phyloP scores from a whole-genome alignment of 2,329 filamentous ascomycete species.

The Coleophoma eucalyptorum region DNA sequence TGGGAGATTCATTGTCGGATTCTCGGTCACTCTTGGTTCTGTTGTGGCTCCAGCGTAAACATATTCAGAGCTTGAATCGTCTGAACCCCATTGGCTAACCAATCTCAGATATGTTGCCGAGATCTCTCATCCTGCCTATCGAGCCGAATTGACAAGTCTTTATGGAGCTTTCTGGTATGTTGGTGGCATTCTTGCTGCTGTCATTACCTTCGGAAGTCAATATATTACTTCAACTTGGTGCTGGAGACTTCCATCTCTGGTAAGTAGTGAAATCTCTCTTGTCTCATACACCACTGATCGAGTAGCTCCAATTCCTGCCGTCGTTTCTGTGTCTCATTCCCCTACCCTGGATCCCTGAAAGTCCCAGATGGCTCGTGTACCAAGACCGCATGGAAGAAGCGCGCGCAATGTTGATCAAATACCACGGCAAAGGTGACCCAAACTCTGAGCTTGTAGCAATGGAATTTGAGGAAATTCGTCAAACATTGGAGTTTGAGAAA shows the following conservation, averaged over 20 bases:
- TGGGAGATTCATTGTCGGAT: constrained; percentile 32
- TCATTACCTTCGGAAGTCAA: not conserved
- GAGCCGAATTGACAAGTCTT: not conserved
- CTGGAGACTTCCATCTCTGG: not conserved
- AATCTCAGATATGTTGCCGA: not conserved
- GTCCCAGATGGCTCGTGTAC: constrained; percentile 55
- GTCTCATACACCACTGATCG: too few species aligned
- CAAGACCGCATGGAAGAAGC: constrained; percentile 48
- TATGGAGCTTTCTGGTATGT: constrained; percentile 1
- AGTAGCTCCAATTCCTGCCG: not conserved
- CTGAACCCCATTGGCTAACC: too few species aligned
- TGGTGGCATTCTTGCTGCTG: not conserved
- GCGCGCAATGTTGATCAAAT: constrained; percentile 44
- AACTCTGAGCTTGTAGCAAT: constrained; percentile 38
- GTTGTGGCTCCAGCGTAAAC: not conserved
- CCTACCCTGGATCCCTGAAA: constrained; percentile 37
- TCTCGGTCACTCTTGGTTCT: constrained; percentile 11
- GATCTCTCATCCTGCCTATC: not conserved
- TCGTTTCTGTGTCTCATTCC: not conserved
- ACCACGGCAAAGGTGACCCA: constrained; percentile 50
- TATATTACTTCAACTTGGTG: constrained; percentile 1
- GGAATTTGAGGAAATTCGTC: constrained; percentile 37
- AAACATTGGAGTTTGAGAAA: constrained; percentile 35
- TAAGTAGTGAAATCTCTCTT: not conserved
- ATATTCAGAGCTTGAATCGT: too few species aligned